These are phyloP conservation scores for Martiniozyma abietophila DNA, from an alignment of 805 yeast genomes.

Conservation along the genomic window DNA sequence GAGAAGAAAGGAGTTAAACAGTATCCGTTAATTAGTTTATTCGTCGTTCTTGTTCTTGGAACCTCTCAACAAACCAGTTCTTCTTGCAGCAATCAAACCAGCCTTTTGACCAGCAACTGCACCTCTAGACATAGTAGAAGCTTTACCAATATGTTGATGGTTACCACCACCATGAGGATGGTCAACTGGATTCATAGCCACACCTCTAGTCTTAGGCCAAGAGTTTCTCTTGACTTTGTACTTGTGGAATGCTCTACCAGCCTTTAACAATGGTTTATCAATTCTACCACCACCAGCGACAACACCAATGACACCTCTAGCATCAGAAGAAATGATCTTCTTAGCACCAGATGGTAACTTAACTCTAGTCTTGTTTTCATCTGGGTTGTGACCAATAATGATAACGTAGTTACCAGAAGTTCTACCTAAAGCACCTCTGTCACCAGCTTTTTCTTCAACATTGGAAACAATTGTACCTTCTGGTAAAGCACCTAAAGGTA, in stretches of 20 bases:
- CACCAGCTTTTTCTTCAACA: constrained; percentile 98
- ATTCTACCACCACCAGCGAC: constrained; percentile 99
- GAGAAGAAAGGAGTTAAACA: neutral
- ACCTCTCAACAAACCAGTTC: constrained; percentile 99
- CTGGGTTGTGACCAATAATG: constrained; percentile 98
- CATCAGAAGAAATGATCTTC: constrained; percentile 90
- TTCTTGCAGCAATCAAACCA: constrained; percentile 99
- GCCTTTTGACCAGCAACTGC: constrained; percentile 99
- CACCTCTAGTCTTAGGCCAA: constrained; percentile 99
- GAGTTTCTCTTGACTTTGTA: constrained; percentile 99
- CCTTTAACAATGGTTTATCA: constrained; percentile 98
- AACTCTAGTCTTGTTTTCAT: constrained; percentile 97
- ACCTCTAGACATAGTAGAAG: constrained; percentile 98
- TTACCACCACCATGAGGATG: constrained; percentile 99
- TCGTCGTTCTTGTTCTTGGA: constrained; percentile 56
- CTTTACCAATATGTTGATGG: constrained; percentile 99
- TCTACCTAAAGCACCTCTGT: constrained; percentile 99
- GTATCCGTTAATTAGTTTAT: constrained; percentile 16
- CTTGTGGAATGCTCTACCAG: constrained; percentile 99
- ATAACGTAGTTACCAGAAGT: constrained; percentile 99
- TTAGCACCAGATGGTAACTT: constrained; percentile 99
- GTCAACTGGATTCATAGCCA: constrained; percentile 99
- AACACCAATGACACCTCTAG: constrained; percentile 99
- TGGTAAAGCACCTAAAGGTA: constrained; percentile 95
- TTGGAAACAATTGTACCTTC: constrained; percentile 99